Evolutionary conservation across 1,139 yeast genomes (phyloP).

Genomic region (Sugiyamaella neomexicana): DNA sequence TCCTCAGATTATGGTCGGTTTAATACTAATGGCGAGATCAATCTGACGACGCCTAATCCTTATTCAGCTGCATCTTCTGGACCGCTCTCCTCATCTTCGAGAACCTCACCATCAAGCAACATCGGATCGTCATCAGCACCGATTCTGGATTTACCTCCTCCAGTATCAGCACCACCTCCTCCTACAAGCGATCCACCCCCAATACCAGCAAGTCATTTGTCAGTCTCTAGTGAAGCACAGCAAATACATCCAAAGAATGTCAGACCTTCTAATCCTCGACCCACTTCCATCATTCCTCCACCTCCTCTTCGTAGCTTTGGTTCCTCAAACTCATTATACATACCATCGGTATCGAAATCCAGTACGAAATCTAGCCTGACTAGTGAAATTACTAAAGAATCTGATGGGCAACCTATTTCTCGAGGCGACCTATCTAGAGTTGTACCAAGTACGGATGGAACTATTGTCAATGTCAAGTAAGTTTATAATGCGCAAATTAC

Average conservation of each 20-base stretch:
- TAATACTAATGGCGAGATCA: not conserved
- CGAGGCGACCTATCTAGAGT: too few relatives aligned
- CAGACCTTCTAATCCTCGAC: not conserved
- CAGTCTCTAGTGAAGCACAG: not conserved
- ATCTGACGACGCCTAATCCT: not conserved
- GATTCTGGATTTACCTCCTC: not conserved
- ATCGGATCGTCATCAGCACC: conserved; percentile 8
- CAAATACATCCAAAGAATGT: not conserved
- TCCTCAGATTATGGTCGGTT: conserved; percentile 9
- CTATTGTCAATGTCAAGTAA: conserved; percentile 12
- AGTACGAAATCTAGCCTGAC: conserved; percentile 6
- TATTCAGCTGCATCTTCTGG: conserved; percentile 6
- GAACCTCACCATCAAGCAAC: conserved; percentile 1
- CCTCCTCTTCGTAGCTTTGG: not conserved
- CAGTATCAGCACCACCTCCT: too few relatives aligned
- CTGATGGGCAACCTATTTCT: conserved; percentile 1
- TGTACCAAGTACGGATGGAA: not conserved
- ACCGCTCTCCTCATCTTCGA: conserved; percentile 9
- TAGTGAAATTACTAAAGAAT: conserved; percentile 10
- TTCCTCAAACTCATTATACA: not conserved
- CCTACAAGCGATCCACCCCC: conserved; percentile 5
- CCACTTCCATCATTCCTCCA: not conserved
- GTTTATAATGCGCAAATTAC: not conserved
- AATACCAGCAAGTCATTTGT: not conserved
- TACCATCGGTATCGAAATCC: not conserved